These are phyloP conservation scores for Rosa hybrid DNA, from an alignment of 331 rosid species.

Conservation along the genomic window DNA sequence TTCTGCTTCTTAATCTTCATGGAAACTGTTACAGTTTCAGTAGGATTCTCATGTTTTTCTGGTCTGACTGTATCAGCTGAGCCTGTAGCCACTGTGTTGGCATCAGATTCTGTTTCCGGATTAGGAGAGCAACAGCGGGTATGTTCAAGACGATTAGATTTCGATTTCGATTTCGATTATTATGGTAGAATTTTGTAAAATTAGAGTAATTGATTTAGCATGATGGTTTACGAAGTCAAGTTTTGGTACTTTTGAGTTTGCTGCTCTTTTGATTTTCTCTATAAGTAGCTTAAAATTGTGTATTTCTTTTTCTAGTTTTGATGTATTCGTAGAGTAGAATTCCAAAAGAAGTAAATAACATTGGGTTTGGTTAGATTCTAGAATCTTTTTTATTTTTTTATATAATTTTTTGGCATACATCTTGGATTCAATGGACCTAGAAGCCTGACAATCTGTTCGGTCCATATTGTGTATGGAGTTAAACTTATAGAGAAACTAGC, in stretches of 20 bases:
- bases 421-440: no score
- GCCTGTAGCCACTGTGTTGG: conserved; percentile 32
- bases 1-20: background rate
- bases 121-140: conserved; percentile 43
- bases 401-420: no score
- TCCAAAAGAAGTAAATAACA: background rate
- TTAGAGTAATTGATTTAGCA: background rate
- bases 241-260: background rate
- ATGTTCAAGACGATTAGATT: background rate
- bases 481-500: no score
- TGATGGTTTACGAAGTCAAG: background rate
- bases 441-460: no score
- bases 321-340: background rate
- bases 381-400: no score
- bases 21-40: background rate
- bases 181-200: background rate
- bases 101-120: conserved; percentile 26
- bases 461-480: no score
- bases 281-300: background rate
- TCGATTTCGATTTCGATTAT: background rate
- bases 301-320: background rate
- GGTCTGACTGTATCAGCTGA: conserved; percentile 38
- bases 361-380: no score
- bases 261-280: background rate
- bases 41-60: conserved; percentile 10